A percentile compares a stretch with the other conserved stretches of the same genome.
Conservation (phyloP, 805 yeast genomes). For the Tetrapisispora nanseiensis region DNA sequence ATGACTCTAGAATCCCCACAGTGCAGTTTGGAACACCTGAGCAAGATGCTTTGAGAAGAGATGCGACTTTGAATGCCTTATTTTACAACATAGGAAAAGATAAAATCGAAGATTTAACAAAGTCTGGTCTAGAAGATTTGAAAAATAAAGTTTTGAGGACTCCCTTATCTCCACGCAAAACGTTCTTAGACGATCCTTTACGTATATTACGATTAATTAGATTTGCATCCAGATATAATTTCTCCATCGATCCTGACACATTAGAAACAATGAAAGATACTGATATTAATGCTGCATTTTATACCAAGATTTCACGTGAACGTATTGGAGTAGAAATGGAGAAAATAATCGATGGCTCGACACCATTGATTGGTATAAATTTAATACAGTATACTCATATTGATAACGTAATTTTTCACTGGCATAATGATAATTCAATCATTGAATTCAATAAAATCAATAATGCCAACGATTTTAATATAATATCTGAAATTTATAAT, state of each 20-base stretch:
- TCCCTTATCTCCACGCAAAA: conserved; percentile 74
- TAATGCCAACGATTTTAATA: conserved; percentile 10
- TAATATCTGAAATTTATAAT: conserved; percentile 10
- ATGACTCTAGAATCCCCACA: conserved; percentile 75
- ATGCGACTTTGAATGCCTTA: conserved; percentile 88
- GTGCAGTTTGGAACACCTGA: conserved; percentile 80
- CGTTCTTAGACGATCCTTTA: conserved; percentile 90
- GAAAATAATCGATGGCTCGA: conserved; percentile 58
- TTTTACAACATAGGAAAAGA: conserved; percentile 70
- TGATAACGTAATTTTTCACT: conserved; percentile 48
- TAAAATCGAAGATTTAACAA: conserved; percentile 78
- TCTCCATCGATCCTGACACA: conserved; percentile 50
- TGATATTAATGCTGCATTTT: conserved; percentile 48
- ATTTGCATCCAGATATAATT: conserved; percentile 73
- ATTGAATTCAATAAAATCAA: conserved; percentile 15
- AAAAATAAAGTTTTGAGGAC: conserved; percentile 65
- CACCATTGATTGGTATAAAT: conserved; percentile 55
- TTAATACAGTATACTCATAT: conserved; percentile 48
- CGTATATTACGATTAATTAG: conserved; percentile 78
- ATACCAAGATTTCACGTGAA: conserved; percentile 76
- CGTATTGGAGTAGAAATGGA: conserved; percentile 79
- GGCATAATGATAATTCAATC: conserved; percentile 21
- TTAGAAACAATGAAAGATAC: conserved; percentile 53
- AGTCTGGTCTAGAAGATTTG: conserved; percentile 64
- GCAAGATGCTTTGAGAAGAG: conserved; percentile 87